A percentile compares a stretch with the other conserved stretches of the same genome.
These are phyloP conservation scores for Boletus rubropictus DNA, from an alignment of 768 basidiomycete genomes.

Conservation along the genomic window DNA sequence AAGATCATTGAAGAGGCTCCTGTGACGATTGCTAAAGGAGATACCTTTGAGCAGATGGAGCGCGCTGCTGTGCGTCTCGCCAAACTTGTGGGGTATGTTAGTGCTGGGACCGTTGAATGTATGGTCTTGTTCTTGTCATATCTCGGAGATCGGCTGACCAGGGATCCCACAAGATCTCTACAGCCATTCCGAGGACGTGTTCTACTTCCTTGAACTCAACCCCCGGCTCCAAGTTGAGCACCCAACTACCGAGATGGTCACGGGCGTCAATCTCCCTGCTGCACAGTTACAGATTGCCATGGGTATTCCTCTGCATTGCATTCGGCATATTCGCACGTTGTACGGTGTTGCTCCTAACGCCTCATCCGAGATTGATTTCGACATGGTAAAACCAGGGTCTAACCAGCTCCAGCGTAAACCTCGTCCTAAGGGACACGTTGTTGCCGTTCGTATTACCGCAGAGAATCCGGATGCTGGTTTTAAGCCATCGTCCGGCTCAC, in stretches of 20 bases:
- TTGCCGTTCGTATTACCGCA: slow-evolving; percentile 98
- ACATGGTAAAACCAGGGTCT: slow-evolving; percentile 85
- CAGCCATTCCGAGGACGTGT: slow-evolving; percentile 86
- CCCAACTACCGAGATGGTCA: slow-evolving; percentile 99
- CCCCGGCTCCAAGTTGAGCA: slow-evolving; percentile 99
- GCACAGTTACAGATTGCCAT: slow-evolving; percentile 97
- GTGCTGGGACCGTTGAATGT: slow-evolving; percentile 98
- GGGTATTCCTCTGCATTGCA: slow-evolving; percentile 94
- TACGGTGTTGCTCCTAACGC: slow-evolving; percentile 92
- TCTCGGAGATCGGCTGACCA: background rate
- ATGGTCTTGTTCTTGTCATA: slow-evolving; percentile 8
- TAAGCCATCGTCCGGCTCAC: slow-evolving; percentile 94
- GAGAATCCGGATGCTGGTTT: slow-evolving; percentile 99
- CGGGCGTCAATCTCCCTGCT: slow-evolving; percentile 95
- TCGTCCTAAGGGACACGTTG: slow-evolving; percentile 94
- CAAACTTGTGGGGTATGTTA: slow-evolving; percentile 97
- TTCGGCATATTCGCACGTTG: slow-evolving; percentile 90
- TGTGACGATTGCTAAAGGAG: slow-evolving; percentile 90
- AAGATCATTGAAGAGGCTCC: slow-evolving; percentile 99
- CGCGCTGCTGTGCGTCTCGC: slow-evolving; percentile 98
- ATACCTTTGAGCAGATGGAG: slow-evolving; percentile 96
- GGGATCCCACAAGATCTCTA: slow-evolving; percentile 67
- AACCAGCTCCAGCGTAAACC: slow-evolving; percentile 90
- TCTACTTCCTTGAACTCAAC: slow-evolving; percentile 98
- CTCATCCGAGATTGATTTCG: slow-evolving; percentile 92